phyloP scores from a whole-genome alignment of 1,139 yeast genomes.

The Debaryomycetaceae sp. region DNA sequence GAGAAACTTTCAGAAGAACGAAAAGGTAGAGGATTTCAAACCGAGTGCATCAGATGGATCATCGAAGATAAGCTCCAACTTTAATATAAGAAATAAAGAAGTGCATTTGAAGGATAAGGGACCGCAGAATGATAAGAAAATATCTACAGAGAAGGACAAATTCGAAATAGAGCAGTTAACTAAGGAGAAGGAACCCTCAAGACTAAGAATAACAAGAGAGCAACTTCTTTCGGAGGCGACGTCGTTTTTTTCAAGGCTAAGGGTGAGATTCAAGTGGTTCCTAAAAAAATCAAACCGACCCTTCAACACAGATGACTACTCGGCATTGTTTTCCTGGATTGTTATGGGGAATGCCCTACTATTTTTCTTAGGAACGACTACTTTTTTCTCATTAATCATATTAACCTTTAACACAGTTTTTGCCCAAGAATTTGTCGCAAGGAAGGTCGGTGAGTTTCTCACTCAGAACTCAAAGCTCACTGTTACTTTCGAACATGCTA shows the following conservation, averaged over 20 bases:
- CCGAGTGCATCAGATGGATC: too few relatives aligned
- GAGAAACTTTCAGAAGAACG: neutral
- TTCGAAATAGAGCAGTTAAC: too few relatives aligned
- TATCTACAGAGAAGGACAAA: too few relatives aligned
- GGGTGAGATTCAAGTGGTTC: conserved; percentile 66
- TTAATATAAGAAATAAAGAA: too few relatives aligned
- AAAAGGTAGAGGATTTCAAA: too few relatives aligned
- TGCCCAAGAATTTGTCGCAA: conserved; percentile 87
- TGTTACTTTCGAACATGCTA: conserved; percentile 89
- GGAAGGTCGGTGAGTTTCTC: conserved; percentile 73
- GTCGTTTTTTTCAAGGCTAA: conserved; percentile 46
- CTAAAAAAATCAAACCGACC: conserved; percentile 57
- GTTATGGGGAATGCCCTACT: conserved; percentile 80
- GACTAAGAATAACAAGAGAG: conserved; percentile 34
- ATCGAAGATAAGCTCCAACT: too few relatives aligned
- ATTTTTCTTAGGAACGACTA: conserved; percentile 82
- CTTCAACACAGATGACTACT: conserved; percentile 81
- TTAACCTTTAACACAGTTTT: conserved; percentile 79
- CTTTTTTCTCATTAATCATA: conserved; percentile 77
- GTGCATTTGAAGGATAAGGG: too few relatives aligned
- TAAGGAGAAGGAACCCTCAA: too few relatives aligned
- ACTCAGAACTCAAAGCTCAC: conserved; percentile 84
- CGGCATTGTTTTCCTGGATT: conserved; percentile 89
- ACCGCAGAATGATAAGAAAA: too few relatives aligned
- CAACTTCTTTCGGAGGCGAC: conserved; percentile 53